Evolutionary conservation across 1,284 basidiomycete species (phyloP), one percentile per base, ranked within the genome.

Genomic region (Chondrostereum purpureum): DNA sequence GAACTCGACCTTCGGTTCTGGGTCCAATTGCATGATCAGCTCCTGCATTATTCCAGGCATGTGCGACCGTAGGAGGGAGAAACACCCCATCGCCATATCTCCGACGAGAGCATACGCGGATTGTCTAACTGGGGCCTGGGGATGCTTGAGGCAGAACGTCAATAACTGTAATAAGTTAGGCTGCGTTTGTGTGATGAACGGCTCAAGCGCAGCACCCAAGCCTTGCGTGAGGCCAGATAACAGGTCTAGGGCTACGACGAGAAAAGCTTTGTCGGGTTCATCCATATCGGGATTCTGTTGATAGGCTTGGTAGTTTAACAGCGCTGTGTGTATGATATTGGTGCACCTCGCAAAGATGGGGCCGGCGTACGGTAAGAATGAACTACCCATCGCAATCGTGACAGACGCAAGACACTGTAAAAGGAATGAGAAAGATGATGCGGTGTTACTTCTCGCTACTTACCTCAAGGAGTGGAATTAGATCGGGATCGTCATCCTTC

Each of bases 71-170:
- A 99, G 74, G 17, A 97, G 68, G 14, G 75, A 67, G 65, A 94
- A 94, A 67, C 92, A 94, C 45, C 91, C 89, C 80, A 99, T 98
- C 13, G 96, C 94, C 69, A 97, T 80, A 65, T 99, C 96, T 22
- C 96, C 96, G 27, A 99, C 85, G 12, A 99, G 80, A 12, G 96
- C 96, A 61, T 97, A 97, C 4, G 93, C 94, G 0, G 92, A 95
- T 66, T 99, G 96, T 46, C 95, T 79, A 3, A 99, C 92, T 0
- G 94, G 84, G 21, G 94, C 87, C 65, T 98, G 92, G 33, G 90
- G 90, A 67, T 98, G 92, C 70, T 91, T 92, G 46, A 97, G 68
- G 64, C 92, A 95, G 38, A 90, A 72, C 2, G 86, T 85, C 40
- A 96, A 75, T 48, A 96, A 66, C 46, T 78, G 71, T 36, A 97